Percentiles rank a stretch among this genome's conserved stretches.
Evolutionary conservation across 2,329 filamentous ascomycete species (phyloP).

Genomic region (Fusarium begoniae): DNA sequence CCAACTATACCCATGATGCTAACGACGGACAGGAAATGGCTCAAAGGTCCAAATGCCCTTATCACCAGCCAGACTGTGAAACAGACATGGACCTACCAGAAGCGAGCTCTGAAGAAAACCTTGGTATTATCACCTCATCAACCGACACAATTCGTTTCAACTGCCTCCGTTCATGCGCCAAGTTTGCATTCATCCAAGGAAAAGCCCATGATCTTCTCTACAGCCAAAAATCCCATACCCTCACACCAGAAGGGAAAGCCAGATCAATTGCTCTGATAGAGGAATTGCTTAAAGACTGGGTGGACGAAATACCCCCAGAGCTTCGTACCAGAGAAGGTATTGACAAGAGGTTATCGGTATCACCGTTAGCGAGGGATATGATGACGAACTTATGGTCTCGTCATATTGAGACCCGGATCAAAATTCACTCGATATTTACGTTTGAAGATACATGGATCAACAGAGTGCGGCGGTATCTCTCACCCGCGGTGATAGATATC

Average conservation of each 20-base stretch:
- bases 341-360: not conserved
- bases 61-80: constrained; percentile 49
- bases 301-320: constrained; percentile 9
- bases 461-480: constrained; percentile 22
- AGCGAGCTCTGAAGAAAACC: not conserved
- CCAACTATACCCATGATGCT: not conserved
- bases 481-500: constrained; percentile 25
- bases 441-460: constrained; percentile 33
- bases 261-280: constrained; percentile 1
- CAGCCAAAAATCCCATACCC: not conserved
- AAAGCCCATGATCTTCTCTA: constrained; percentile 30
- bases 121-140: constrained; percentile 22
- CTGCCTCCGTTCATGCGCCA: constrained; percentile 17
- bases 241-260: constrained; percentile 3
- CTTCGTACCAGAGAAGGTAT: constrained; percentile 1
- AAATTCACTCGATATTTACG: constrained; percentile 26
- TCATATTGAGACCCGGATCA: constrained; percentile 27
- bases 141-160: constrained; percentile 15
- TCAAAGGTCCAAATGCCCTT: constrained; percentile 46
- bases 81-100: constrained; percentile 46
- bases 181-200: constrained; percentile 35
- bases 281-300: constrained; percentile 22
- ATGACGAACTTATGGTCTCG: constrained; percentile 28
- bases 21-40: constrained; percentile 45
- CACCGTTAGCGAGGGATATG: not conserved